Conservation (phyloP, 2,329 filamentous ascomycete species). For the Diplodia seriata region DNA sequence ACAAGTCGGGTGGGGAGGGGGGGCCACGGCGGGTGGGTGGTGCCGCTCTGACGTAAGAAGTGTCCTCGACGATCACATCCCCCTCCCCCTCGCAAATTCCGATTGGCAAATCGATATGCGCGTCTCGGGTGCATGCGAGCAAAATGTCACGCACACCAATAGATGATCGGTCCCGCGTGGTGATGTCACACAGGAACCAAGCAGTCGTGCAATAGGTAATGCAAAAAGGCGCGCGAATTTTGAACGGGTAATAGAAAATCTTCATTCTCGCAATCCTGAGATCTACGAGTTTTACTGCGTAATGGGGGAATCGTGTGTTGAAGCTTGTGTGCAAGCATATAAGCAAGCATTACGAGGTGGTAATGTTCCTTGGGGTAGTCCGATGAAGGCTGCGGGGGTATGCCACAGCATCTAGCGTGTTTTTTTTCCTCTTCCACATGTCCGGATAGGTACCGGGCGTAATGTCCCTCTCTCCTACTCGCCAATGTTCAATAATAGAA, state of each 20-base stretch:
- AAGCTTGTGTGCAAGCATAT: slow-evolving; percentile 16
- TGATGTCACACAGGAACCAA: neutral
- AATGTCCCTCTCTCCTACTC: neutral
- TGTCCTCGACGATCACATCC: neutral
- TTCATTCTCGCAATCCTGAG: slow-evolving; percentile 19
- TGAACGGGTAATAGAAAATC: slow-evolving; percentile 15
- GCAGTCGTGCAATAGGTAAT: neutral
- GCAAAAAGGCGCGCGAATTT: neutral
- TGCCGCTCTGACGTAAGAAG: slow-evolving; percentile 5
- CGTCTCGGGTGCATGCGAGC: too few relatives aligned
- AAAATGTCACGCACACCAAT: neutral
- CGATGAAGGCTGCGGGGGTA: neutral
- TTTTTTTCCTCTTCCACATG: slow-evolving; percentile 21
- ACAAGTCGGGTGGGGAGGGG: neutral
- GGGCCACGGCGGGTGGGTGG: neutral
- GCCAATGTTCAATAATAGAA: slow-evolving; percentile 5
- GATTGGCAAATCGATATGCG: neutral
- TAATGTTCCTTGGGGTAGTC: slow-evolving; percentile 4
- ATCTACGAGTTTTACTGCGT: slow-evolving; percentile 17
- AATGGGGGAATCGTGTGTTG: slow-evolving; percentile 23
- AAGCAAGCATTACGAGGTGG: slow-evolving; percentile 23
- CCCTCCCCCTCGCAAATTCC: neutral
- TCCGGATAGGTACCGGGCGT: neutral
- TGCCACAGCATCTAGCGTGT: slow-evolving; percentile 17
- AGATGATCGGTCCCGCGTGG: neutral